Evolutionary conservation across 2,329 filamentous ascomycete genomes (phyloP).

Genomic region (Botrytis deweyae): DNA sequence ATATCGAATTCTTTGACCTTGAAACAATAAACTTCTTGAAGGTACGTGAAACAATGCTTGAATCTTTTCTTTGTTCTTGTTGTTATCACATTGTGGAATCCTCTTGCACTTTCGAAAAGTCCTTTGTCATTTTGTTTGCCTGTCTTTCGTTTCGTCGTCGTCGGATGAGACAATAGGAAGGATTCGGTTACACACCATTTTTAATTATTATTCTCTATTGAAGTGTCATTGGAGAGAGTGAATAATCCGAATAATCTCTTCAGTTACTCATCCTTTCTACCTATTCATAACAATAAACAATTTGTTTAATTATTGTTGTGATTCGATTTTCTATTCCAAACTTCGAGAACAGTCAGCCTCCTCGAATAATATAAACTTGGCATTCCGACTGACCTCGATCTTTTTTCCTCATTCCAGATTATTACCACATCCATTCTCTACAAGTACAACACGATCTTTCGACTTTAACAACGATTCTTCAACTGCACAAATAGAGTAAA

Average conservation of each 20-base stretch:
- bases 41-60: conserved; percentile 6
- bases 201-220: not conserved
- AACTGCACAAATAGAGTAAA: not conserved
- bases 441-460: conserved; percentile 2
- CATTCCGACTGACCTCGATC: not conserved
- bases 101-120: not conserved
- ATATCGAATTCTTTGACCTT: conserved; percentile 3
- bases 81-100: not conserved
- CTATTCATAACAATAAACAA: not conserved
- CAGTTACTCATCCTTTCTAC: not conserved
- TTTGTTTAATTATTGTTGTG: not conserved
- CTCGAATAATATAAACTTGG: conserved; percentile 15
- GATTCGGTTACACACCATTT: not conserved
- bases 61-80: not conserved
- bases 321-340: not conserved
- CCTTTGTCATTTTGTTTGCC: not conserved
- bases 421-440: conserved; percentile 3
- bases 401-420: conserved; percentile 14
- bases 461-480: not conserved
- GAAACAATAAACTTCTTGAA: not conserved
- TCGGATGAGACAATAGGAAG: not conserved
- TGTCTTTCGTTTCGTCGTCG: not conserved
- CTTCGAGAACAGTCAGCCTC: not conserved
- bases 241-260: not conserved
- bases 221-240: not conserved